Base-by-base conservation (phyloP, 352 stramenopile species). In the Phytopythium aichiense region DNA sequence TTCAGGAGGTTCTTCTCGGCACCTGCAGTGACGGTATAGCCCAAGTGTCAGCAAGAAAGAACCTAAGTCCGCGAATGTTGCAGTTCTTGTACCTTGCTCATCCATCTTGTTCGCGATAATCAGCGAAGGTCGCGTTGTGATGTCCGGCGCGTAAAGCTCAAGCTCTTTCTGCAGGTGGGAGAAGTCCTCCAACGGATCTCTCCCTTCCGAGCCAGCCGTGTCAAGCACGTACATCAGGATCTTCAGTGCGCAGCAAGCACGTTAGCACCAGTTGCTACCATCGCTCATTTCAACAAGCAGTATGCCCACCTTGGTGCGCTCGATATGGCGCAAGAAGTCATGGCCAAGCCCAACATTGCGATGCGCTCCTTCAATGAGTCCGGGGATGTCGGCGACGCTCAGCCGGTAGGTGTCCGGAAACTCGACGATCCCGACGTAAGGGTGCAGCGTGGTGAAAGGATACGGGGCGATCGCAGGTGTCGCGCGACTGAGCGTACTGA, bases 301-400 rank as follows among this genome's bases (percentile, higher is more conserved):
- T 7, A 56, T 40, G 22, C 48, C 60, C 63, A 99, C 95, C 66
- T 97, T 97, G 65, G 97, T 99, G 37, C 98, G 92, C 73, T 99
- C 95, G 50, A 99, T 98, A 74, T 99, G 98, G 25, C 97, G 80
- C 56, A 99, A 73, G 68, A 99, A 99, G 42, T 98, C 93, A 64
- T 98, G 92, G 30, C 98, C 98, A n/a, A 99, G 78, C n/a, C 98
- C 98, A 57, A 97, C 91, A 63, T 99, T 98, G 13, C 87, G 78
- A 57, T 98, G 87, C 0, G 98, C 97, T 28, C 89, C 89, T 58
- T 97, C 87, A 48, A 97, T 96, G 42, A 97, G 76, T 18, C 89
- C 89, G 6, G 89, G 89, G 55, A 97, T 94, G 40, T 97, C 89
- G 56, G 89, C 89, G 20, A 97, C 89, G 68, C 91, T 94, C 12